These are phyloP conservation scores for Venustampulla echinocandica DNA, from an alignment of 495 filamentous ascomycete genomes.

Conservation along the genomic window DNA sequence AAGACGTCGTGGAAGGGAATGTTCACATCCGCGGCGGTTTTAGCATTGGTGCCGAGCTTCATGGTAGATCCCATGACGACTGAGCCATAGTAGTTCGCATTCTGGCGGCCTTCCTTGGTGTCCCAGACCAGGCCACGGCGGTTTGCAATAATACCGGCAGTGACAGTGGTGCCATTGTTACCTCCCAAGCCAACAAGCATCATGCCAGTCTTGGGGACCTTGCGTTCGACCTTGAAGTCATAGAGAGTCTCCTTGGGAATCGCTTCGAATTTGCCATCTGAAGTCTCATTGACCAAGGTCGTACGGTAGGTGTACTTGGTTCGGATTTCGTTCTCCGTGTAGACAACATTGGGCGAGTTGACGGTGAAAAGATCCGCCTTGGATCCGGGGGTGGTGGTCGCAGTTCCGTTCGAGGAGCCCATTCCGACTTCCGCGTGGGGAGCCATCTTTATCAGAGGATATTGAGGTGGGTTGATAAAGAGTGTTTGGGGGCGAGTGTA, in stretches of 20 bases:
- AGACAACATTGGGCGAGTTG: slow-evolving; percentile 84
- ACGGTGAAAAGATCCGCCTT: slow-evolving; percentile 67
- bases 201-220: slow-evolving; percentile 85
- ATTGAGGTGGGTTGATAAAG: slow-evolving; percentile 1
- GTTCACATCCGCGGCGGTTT: slow-evolving; percentile 85
- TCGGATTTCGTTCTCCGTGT: slow-evolving; percentile 80
- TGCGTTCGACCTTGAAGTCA: slow-evolving; percentile 95
- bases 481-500: too few species aligned
- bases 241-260: slow-evolving; percentile 83
- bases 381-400: slow-evolving; percentile 26
- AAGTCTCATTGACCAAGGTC: slow-evolving; percentile 63
- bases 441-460: slow-evolving; percentile 56
- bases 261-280: slow-evolving; percentile 72
- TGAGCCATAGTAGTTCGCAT: slow-evolving; percentile 96
- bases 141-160: slow-evolving; percentile 95
- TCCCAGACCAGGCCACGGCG: slow-evolving; percentile 81
- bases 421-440: slow-evolving; percentile 78
- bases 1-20: slow-evolving; percentile 90
- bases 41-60: slow-evolving; percentile 84
- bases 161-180: slow-evolving; percentile 97
- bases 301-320: slow-evolving; percentile 93
- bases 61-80: slow-evolving; percentile 94
- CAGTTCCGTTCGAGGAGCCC: slow-evolving; percentile 66
- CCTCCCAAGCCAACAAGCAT: slow-evolving; percentile 99
- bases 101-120: slow-evolving; percentile 75